A percentile compares a stretch with the other conserved stretches of the same genome.
phyloP scores from a whole-genome alignment of 176 grass and related monocot genomes.

The Triticum turgidum region DNA sequence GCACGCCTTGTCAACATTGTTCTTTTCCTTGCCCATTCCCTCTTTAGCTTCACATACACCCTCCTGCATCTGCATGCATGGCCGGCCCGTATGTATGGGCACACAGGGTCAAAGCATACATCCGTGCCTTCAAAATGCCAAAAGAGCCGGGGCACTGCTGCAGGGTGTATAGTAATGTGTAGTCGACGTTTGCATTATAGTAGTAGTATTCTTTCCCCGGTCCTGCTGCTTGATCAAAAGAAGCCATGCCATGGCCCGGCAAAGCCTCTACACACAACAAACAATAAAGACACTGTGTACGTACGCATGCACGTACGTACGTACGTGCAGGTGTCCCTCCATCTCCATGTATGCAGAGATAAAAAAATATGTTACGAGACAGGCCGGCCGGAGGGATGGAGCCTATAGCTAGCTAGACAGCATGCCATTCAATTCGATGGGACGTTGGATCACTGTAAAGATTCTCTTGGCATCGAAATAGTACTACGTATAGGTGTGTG shows the following conservation, averaged over 20 bases:
- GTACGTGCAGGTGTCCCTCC: background rate
- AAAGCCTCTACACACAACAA: slow-evolving; percentile 1
- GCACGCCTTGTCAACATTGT: background rate
- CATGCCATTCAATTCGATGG: slow-evolving; percentile 35
- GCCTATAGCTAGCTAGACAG: slow-evolving; percentile 5
- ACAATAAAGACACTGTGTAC: slow-evolving; percentile 12
- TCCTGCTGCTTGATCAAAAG: slow-evolving; percentile 33
- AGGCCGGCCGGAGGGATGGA: slow-evolving; percentile 20
- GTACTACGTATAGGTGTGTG: background rate
- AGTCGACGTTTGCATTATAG: background rate
- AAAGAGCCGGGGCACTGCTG: background rate
- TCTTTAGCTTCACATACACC: background rate
- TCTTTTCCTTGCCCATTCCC: background rate
- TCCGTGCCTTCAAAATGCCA: background rate
- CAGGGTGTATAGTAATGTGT: background rate
- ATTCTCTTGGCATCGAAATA: slow-evolving; percentile 39
- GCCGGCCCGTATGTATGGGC: slow-evolving; percentile 7
- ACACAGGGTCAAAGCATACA: slow-evolving; percentile 14
- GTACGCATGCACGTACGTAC: background rate
- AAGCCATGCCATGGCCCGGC: slow-evolving; percentile 6
- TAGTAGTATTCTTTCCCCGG: background rate
- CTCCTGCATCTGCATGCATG: background rate
- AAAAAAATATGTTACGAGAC: background rate
- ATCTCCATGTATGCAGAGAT: background rate
- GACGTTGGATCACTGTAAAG: slow-evolving; percentile 63